Evolutionary conservation across 2,329 filamentous ascomycete species (phyloP).

Genomic region (Phyllosticta citribraziliensis): DNA sequence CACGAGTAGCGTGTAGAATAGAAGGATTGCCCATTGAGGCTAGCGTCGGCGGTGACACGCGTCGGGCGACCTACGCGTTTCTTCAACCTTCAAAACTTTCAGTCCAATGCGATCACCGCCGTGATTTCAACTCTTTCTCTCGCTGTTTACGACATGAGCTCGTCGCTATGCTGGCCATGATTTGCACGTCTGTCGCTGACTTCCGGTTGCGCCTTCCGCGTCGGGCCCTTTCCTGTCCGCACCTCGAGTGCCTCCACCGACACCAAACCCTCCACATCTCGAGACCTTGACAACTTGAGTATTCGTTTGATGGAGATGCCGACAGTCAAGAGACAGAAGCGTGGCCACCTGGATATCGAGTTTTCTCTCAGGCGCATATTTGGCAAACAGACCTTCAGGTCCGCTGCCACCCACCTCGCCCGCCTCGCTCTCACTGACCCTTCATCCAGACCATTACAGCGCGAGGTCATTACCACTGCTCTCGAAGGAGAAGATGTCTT

Average conservation of each 20-base stretch:
- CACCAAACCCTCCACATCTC: neutral
- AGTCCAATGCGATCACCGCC: neutral
- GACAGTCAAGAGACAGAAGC: slow-evolving; percentile 18
- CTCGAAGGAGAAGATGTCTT: slow-evolving; percentile 83
- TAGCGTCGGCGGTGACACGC: neutral
- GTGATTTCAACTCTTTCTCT: neutral
- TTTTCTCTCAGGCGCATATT: slow-evolving; percentile 68
- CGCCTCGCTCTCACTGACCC: neutral
- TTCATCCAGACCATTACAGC: slow-evolving; percentile 59
- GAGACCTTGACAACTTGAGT: neutral
- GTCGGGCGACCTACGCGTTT: neutral
- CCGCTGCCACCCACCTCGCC: slow-evolving; percentile 12
- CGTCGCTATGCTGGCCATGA: neutral
- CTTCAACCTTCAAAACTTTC: neutral
- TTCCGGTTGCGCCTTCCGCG: neutral
- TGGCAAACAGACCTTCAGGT: slow-evolving; percentile 65
- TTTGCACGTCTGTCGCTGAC: neutral
- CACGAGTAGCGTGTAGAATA: neutral
- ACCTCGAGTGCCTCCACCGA: neutral
- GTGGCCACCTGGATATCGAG: slow-evolving; percentile 42
- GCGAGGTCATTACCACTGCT: slow-evolving; percentile 76
- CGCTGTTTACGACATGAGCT: neutral
- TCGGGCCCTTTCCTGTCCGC: neutral
- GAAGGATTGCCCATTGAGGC: neutral
- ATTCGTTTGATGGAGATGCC: slow-evolving; percentile 21